These are phyloP conservation scores for Backusella liffmaniae DNA, from an alignment of 192 early-diverging fungal genomes.

Conservation along the genomic window DNA sequence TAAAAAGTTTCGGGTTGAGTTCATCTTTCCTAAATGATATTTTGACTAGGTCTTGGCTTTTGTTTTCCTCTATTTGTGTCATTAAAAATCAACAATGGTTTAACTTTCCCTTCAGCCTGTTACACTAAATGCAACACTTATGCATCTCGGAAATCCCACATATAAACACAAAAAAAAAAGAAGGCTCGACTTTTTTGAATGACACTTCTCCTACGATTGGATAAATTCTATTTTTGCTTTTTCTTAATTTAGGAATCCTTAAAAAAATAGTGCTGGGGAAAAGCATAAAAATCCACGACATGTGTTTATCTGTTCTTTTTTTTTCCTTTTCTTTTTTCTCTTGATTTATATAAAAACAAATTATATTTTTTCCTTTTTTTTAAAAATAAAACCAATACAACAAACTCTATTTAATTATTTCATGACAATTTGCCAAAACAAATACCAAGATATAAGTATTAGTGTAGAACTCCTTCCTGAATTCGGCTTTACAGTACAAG, in stretches of 20 bases:
- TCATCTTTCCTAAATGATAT: not conserved
- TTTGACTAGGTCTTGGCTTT: not conserved
- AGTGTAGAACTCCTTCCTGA: slow-evolving; percentile 18
- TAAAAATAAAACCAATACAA: not conserved
- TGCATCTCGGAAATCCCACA: slow-evolving; percentile 1
- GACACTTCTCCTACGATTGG: not conserved
- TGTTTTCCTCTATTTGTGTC: not conserved
- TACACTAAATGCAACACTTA: not conserved
- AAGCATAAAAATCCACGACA: not conserved
- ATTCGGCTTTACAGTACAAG: slow-evolving; percentile 20
- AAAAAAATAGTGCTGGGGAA: slow-evolving; percentile 1
- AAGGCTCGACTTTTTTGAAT: not conserved
- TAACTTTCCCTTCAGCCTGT: not conserved
- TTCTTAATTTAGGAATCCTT: not conserved
- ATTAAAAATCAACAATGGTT: slow-evolving; percentile 10
- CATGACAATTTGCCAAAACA: slow-evolving; percentile 15
- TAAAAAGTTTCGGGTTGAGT: not conserved
- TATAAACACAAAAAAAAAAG: not conserved
- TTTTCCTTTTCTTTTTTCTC: not conserved
- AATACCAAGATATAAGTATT: not conserved
- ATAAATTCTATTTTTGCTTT: not conserved
- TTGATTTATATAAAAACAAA: not conserved
- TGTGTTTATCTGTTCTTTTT: not conserved
- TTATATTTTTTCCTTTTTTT: not conserved
- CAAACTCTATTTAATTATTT: not conserved